Evolutionary conservation across 2,329 filamentous ascomycete genomes (phyloP), one percentile per base, ranked within the genome.

Genomic region (Biscogniauxia marginata): DNA sequence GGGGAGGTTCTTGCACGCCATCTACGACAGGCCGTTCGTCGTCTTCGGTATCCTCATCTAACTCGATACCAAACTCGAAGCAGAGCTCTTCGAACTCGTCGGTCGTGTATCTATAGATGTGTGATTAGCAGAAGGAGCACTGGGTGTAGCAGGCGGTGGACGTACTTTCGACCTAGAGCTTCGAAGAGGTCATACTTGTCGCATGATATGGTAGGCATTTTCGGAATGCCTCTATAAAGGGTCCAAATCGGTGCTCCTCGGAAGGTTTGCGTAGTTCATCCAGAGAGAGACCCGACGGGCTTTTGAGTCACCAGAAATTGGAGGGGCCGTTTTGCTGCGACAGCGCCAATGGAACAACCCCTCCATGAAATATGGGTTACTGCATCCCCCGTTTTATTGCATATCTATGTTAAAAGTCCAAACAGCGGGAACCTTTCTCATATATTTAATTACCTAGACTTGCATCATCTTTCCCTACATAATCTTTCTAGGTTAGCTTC

Each of bases 1-100:
- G 91, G 55, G 95, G 88, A 51, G 91, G 85, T 76, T 96, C 91
- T 75, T 96, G 89, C 65, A 88, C 90, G 25, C 62, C 58, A 53
- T 64, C 48, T 9, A 65, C 63, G 52, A 61, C 56, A 23, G 63
- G 58, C 48, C 63, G 82, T 63, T 91, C 86, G 56, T 84, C 81
- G 68, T 90, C 82, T 65, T 91, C 88, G 50, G 90, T 95, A 74
- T 99, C 95, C 79, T 98, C 93, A 78, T 99, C 95, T 66, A 99
- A 84, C 76, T 99, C 95, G 72, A 99, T 96, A 58, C 93, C 93
- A 72, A 96, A 99, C 70, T 99, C 93, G 83, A 99, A 99, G 77
- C 95, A 98, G 66, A 99, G 82, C 71, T 96, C 90, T 75, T 99
- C 95, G 71, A 99, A 99, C 71, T 96, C 91, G 68, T 96, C 86